Percentiles rank a stretch among this genome's conserved stretches.
phyloP scores from a whole-genome alignment of 208 protist genomes.

The Trypanosomatidae sp. region DNA sequence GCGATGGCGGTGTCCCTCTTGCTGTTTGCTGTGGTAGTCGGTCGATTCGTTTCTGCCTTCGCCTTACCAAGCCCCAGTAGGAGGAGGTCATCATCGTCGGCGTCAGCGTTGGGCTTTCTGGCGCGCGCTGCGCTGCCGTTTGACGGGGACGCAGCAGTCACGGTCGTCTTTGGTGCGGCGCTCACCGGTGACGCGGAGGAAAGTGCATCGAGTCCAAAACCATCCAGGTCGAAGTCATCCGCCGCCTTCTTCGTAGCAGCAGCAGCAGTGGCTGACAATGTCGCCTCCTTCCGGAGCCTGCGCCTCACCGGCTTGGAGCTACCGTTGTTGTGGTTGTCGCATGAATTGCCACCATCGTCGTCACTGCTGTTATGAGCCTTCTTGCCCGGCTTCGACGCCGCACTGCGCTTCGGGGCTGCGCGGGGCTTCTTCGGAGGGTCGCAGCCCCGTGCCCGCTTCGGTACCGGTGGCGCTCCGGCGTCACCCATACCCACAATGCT shows the following conservation, averaged over 20 bases:
- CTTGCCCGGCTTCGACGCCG: slow-evolving; percentile 17
- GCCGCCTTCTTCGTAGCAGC: slow-evolving; percentile 1
- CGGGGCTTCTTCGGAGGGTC: slow-evolving; percentile 8
- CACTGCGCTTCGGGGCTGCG: slow-evolving; percentile 16
- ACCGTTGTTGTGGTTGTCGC: neutral
- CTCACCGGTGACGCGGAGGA: neutral
- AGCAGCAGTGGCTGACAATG: neutral
- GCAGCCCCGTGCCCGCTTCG: neutral
- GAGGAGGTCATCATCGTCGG: slow-evolving; percentile 35
- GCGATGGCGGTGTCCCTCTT: neutral
- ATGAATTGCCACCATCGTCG: slow-evolving; percentile 14
- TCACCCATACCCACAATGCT: slow-evolving; percentile 46
- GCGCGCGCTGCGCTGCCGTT: neutral
- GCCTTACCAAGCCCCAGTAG: slow-evolving; percentile 25
- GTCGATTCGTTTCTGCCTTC: slow-evolving; percentile 2
- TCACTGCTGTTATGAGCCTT: slow-evolving; percentile 22
- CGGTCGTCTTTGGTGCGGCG: neutral
- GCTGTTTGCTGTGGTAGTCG: neutral
- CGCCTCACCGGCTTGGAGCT: slow-evolving; percentile 15
- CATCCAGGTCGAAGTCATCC: slow-evolving; percentile 76
- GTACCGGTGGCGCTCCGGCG: slow-evolving; percentile 19
- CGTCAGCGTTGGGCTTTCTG: slow-evolving; percentile 1
- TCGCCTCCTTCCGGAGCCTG: slow-evolving; percentile 14
- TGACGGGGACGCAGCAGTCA: neutral
- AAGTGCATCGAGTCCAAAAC: slow-evolving; percentile 80